phyloP scores from a whole-genome alignment of 2,329 filamentous ascomycete species.

The Fusarium pseudonygamai region DNA sequence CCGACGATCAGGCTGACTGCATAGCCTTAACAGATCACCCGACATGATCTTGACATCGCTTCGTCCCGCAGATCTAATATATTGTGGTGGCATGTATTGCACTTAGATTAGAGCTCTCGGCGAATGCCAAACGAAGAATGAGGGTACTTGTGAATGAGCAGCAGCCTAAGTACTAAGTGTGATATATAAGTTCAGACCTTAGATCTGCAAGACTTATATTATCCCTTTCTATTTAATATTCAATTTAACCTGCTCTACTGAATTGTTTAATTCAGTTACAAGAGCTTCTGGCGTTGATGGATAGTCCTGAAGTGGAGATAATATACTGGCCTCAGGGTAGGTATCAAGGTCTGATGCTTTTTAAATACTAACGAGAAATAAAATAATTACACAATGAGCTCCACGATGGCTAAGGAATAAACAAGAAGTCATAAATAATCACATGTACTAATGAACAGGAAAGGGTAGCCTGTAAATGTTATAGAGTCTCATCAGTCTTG shows the following conservation, averaged over 20 bases:
- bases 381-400: rapidly evolving
- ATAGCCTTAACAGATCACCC: background rate
- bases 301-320: background rate
- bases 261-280: rapidly evolving
- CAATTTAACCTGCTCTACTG: rapidly evolving
- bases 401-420: rapidly evolving
- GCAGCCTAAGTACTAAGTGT: no score
- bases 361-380: rapidly evolving
- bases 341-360: rapidly evolving
- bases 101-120: no score
- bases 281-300: background rate
- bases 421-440: background rate
- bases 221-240: background rate
- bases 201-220: no score
- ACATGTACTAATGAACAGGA: rapidly evolving
- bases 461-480: rapidly evolving
- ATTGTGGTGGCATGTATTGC: no score
- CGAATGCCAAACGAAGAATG: no score
- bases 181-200: no score
- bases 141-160: no score
- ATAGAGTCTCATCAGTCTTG: rapidly evolving
- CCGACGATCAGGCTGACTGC: background rate
- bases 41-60: background rate
- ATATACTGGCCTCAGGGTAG: background rate
- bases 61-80: no score